Evolutionary conservation across 2,329 filamentous ascomycete species (phyloP), one percentile per base, ranked within the genome.

Genomic region (Lasiodiplodia sp.): DNA sequence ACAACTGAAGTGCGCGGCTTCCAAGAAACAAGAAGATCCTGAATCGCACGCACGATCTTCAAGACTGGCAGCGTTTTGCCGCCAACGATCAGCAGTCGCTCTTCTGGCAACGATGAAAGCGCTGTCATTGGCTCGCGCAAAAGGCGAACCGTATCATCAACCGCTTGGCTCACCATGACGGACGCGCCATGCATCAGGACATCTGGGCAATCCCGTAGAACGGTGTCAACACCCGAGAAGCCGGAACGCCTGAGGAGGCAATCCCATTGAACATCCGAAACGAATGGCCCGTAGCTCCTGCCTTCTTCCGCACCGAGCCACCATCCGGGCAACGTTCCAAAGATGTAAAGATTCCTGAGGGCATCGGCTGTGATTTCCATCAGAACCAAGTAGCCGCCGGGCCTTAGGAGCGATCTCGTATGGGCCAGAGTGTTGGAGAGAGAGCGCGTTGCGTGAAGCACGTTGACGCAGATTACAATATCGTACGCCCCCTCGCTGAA

Each of bases 281-380:
- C 21, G 23, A 10, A n/a, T 4, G 80, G 80, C 6, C 72, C 74
- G 2, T 6, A 28, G 14, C 4, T n/a, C 31, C 76, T 71, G 0
- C 77, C 78, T 56, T 79, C 78, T 1, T 77, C 73, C 0, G 49
- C 70, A 12, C 74, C 74, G 5, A 68, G 38, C 79, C 79, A 81
- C 80, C 80, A 82, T 2, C 74, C 78, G 3, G 75, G 72, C 3
- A 82, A 69, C 0, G 70, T 23, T 2, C 38, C 34, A 25, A 67
- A 51, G 5, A 58, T 16, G 16, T 60, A 25, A 14, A 25, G n/a
- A 4, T 53, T 31, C 38, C 34, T 23, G 4, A 67, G 18, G 5
- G 34, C 10, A 8, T 37, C 70, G 12, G n/a, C 49, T 2, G 74
- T 77, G 1, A 82, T 70, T 69, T 87, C 85, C 7, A 81, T 68